These are phyloP conservation scores for Penicillium sp. DNA, from an alignment of 2,329 filamentous ascomycete genomes.

Conservation along the genomic window DNA sequence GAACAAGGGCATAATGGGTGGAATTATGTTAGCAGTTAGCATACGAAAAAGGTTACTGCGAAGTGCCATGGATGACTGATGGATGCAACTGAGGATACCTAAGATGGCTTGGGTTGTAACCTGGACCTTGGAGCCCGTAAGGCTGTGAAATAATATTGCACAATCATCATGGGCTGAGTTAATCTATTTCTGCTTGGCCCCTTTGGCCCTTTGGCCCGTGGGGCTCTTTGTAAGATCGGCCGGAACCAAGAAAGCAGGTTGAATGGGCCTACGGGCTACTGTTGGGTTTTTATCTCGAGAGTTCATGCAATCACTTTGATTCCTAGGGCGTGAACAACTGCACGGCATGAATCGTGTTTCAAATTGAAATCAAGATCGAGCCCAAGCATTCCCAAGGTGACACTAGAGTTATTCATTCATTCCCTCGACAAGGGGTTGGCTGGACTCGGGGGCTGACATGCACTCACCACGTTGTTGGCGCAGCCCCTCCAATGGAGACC, in stretches of 20 bases:
- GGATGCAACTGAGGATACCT: conserved; percentile 5
- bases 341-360: not conserved
- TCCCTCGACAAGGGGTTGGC: not conserved
- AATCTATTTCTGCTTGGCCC: not conserved
- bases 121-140: not conserved
- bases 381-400: not conserved
- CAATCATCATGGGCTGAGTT: not conserved
- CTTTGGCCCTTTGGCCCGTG: not conserved
- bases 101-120: not conserved
- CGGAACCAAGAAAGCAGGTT: not conserved
- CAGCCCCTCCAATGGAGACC: not conserved
- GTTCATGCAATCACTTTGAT: not conserved
- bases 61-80: conserved; percentile 4
- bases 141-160: not conserved
- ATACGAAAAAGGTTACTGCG: not conserved
- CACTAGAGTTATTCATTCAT: not conserved
- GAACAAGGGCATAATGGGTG: not conserved
- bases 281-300: not conserved
- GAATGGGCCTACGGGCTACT: not conserved
- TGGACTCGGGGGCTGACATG: not conserved
- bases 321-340: not conserved
- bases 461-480: not conserved
- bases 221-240: not conserved
- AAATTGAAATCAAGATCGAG: not conserved
- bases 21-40: conserved; percentile 1